These are phyloP conservation scores for Boletus tomentosulus DNA, from an alignment of 768 basidiomycete genomes.

Conservation along the genomic window DNA sequence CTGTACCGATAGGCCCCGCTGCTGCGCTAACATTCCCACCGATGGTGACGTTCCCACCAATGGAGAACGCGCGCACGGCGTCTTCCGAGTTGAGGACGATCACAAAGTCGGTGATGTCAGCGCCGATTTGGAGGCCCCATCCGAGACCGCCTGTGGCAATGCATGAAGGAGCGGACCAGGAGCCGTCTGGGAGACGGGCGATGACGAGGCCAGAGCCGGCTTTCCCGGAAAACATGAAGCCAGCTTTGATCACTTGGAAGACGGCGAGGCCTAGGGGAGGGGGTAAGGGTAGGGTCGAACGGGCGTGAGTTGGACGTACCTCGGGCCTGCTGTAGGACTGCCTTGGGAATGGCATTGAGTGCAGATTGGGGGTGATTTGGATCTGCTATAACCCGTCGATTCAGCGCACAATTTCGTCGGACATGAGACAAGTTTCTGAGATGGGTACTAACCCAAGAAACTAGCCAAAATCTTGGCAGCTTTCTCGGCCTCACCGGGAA, in stretches of 20 bases:
- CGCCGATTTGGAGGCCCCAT: constrained; percentile 94
- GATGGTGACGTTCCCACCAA: constrained; percentile 94
- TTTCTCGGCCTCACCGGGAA: constrained; percentile 92
- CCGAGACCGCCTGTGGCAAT: constrained; percentile 94
- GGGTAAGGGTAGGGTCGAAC: neutral
- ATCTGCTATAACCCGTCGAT: constrained; percentile 52
- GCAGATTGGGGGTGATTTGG: constrained; percentile 85
- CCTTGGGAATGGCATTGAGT: constrained; percentile 91
- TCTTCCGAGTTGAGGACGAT: constrained; percentile 96
- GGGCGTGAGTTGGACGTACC: constrained; percentile 44
- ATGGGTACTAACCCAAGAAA: constrained; percentile 68
- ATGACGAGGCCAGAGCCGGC: constrained; percentile 92
- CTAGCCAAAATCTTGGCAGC: constrained; percentile 86
- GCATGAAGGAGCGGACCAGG: constrained; percentile 95
- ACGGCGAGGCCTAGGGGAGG: constrained; percentile 72
- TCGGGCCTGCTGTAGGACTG: constrained; percentile 83
- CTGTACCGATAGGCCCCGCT: constrained; percentile 93
- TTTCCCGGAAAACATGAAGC: constrained; percentile 94
- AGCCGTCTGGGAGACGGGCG: constrained; percentile 88
- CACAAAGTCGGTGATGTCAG: constrained; percentile 93
- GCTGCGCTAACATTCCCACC: constrained; percentile 84
- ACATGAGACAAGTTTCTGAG: neutral
- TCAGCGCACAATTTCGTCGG: neutral
- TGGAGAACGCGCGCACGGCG: constrained; percentile 90
- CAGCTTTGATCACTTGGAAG: constrained; percentile 91